phyloP scores from a whole-genome alignment of 208 protist species.

The Leishmania major region DNA sequence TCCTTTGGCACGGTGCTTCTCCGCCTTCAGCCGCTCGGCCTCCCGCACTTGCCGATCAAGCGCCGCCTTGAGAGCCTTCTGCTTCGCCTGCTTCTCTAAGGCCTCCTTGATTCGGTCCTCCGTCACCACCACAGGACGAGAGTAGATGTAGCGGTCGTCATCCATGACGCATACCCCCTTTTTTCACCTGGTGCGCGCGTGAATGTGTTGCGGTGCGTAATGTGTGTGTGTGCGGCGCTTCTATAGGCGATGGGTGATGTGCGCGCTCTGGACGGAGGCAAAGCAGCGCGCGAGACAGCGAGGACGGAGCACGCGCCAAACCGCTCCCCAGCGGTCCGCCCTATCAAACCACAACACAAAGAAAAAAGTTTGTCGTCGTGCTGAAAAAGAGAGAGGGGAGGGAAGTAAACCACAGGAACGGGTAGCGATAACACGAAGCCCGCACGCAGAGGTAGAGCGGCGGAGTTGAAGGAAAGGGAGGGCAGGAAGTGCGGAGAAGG shows the following conservation, averaged over 20 bases:
- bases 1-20: slow-evolving; percentile 27
- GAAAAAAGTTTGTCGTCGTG: neutral
- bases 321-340: too few relatives aligned
- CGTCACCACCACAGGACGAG: slow-evolving; percentile 56
- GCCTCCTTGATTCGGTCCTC: slow-evolving; percentile 68
- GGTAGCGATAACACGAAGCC: neutral
- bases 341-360: neutral
- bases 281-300: neutral
- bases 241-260: neutral
- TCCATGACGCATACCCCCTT: slow-evolving; percentile 9
- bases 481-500: neutral
- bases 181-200: neutral
- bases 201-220: neutral
- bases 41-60: slow-evolving; percentile 77
- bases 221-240: neutral
- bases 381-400: neutral
- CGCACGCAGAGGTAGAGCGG: neutral
- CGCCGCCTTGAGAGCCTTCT: slow-evolving; percentile 57
- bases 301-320: neutral
- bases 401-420: neutral
- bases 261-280: neutral
- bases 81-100: slow-evolving; percentile 63
- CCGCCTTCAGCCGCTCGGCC: slow-evolving; percentile 29
- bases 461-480: neutral
- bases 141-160: slow-evolving; percentile 35